These are phyloP conservation scores for Boletus semigastroideus DNA, from an alignment of 1,284 basidiomycete genomes.

Conservation along the genomic window DNA sequence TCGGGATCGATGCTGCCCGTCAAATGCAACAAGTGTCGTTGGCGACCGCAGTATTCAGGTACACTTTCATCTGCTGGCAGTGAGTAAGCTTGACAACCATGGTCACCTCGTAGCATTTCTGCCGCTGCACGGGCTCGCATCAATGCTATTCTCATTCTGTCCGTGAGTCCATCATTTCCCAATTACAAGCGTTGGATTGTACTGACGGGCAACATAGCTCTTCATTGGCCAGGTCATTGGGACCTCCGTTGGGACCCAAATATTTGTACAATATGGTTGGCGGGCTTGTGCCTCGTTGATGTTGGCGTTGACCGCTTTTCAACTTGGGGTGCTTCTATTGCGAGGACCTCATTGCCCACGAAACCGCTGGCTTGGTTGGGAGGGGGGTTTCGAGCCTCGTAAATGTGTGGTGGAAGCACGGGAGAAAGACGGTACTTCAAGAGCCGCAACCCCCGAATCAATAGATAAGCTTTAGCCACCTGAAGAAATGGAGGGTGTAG, in stretches of 20 bases:
- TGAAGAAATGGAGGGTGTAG: conserved; percentile 7
- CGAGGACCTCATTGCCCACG: conserved; percentile 56
- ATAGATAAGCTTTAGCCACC: neutral
- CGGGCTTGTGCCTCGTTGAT: conserved; percentile 51
- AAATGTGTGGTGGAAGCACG: conserved; percentile 26
- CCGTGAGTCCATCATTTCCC: conserved; percentile 39
- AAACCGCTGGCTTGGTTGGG: conserved; percentile 57
- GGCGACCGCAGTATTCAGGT: conserved; percentile 40
- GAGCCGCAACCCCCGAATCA: neutral
- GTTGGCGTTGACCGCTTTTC: conserved; percentile 49
- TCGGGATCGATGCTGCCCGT: conserved; percentile 45
- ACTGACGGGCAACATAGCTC: conserved; percentile 34
- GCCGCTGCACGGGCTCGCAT: conserved; percentile 55
- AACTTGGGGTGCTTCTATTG: conserved; percentile 44
- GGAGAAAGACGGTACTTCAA: neutral
- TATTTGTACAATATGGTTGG: conserved; percentile 65
- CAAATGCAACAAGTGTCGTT: conserved; percentile 44
- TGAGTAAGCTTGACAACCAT: neutral
- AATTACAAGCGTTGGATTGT: neutral
- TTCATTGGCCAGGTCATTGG: conserved; percentile 66
- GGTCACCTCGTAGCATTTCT: conserved; percentile 44
- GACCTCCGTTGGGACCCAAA: conserved; percentile 58
- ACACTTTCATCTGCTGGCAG: neutral
- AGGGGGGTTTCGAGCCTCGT: conserved; percentile 46
- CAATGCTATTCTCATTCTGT: conserved; percentile 63